phyloP scores from a whole-genome alignment of 129 eudicot species.

The Dittrichia graveolens region DNA sequence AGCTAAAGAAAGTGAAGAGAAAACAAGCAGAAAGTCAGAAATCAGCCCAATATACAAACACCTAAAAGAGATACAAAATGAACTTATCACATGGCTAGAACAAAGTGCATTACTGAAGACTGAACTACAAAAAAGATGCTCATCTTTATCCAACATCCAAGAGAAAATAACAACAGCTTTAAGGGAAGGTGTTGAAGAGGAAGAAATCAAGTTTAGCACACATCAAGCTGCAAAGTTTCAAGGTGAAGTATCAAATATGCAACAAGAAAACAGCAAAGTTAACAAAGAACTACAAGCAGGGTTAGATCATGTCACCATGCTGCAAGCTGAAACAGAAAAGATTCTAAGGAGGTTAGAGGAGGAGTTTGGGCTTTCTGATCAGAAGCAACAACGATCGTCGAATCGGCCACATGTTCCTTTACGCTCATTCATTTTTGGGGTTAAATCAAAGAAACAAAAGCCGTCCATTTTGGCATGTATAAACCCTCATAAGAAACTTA shows the following conservation, averaged over 20 bases:
- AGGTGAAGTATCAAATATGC: conserved; percentile 93
- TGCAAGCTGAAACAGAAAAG: conserved; percentile 54
- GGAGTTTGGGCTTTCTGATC: conserved; percentile 48
- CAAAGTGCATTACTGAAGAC: conserved; percentile 58
- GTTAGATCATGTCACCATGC: conserved; percentile 52
- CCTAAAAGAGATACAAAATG: conserved; percentile 68
- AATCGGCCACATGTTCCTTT: conserved; percentile 58
- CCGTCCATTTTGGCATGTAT: conserved; percentile 68
- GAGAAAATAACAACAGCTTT: conserved; percentile 60
- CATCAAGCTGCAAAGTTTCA: conserved; percentile 94
- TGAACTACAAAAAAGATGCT: conserved; percentile 58
- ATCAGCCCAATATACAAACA: conserved; percentile 72
- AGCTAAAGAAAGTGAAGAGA: conserved; percentile 38
- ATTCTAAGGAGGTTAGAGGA: conserved; percentile 51
- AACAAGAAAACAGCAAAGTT: conserved; percentile 85
- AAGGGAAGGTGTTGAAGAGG: conserved; percentile 76
- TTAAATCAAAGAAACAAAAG: conserved; percentile 57
- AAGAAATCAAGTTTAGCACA: conserved; percentile 71
- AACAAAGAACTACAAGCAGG: conserved; percentile 77
- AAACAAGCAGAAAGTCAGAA: conserved; percentile 46
- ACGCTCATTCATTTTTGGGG: conserved; percentile 82
- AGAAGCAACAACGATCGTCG: conserved; percentile 36
- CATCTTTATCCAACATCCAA: conserved; percentile 66
- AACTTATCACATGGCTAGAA: conserved; percentile 66
- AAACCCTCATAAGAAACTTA: conserved; percentile 47